These are phyloP conservation scores for Primulina tabacum DNA, from an alignment of 257 asterid genomes.

Conservation along the genomic window DNA sequence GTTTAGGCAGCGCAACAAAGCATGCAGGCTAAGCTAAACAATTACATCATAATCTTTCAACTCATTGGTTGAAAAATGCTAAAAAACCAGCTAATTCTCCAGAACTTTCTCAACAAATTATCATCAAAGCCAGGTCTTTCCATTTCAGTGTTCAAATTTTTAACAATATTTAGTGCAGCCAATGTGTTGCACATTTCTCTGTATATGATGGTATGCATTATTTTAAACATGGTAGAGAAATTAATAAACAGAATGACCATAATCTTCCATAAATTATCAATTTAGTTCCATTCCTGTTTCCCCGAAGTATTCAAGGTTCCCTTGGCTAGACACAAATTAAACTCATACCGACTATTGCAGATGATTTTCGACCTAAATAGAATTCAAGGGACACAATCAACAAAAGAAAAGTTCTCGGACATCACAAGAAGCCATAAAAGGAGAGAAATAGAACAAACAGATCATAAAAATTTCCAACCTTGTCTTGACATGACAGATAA, in stretches of 20 bases:
- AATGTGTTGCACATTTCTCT: neutral
- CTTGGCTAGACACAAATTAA: neutral
- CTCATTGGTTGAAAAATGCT: neutral
- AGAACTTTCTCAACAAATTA: neutral
- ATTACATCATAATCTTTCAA: too few species aligned
- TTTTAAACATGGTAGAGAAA: conserved; percentile 1
- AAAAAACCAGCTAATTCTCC: neutral
- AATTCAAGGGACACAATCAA: conserved; percentile 2
- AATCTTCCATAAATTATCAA: neutral
- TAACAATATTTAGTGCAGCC: neutral
- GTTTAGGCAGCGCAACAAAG: too few species aligned
- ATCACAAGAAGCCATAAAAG: neutral
- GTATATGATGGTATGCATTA: neutral
- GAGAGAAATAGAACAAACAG: conserved; percentile 3
- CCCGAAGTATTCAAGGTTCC: neutral
- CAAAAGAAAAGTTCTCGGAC: neutral
- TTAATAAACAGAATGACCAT: neutral
- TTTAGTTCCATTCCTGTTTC: conserved; percentile 1
- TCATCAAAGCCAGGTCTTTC: neutral
- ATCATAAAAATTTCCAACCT: conserved; percentile 43
- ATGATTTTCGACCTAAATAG: neutral
- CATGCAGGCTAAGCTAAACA: too few species aligned
- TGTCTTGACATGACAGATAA: conserved; percentile 87
- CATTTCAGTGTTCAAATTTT: neutral
- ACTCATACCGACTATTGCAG: neutral